Evolutionary conservation across 768 basidiomycete genomes (phyloP), one percentile per base, ranked within the genome.

Genomic region (Exsudoporus frostii): DNA sequence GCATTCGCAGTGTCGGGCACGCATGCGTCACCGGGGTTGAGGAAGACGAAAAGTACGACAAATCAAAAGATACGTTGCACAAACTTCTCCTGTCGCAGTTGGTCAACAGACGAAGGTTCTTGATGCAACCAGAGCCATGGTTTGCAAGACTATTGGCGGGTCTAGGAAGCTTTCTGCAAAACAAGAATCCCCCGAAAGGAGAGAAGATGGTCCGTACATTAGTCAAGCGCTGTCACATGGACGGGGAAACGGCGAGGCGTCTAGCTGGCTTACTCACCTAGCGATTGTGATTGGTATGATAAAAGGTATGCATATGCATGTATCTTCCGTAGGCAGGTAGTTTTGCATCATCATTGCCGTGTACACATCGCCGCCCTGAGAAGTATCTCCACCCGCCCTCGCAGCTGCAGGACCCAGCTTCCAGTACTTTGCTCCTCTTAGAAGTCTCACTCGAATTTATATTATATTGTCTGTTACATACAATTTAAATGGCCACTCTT

Each of bases 11-110:
- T 20, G 55, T 58, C 20, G 74, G 70, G 1, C 70, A 74, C 10
- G 77, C 74, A 7, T 78, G 78, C 51, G 65, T 78, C 52, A 77
- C 76, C 1, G 72, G 74, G 3, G 66, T 63, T 2, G 68, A 67
- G 50, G 64, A 58, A 43, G 66, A 65, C 14, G 59, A 59, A 13
- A 76, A 74, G 51, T 76, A 73, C 42, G 45, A 56, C 7, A 60
- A 71, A 51, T 77, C 75, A 27, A 68, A 45, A 45, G 46, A 47
- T 24, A 59, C 60, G 40, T 46, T 74, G 32, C 55, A 50, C 19
- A 24, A 15, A 20, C 66, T 69, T 42, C 50, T 65, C 24, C 19
- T 50, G 20, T 60, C 52, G 11, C 62, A 42, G n/a, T 20, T 55
- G 20, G 45, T 36, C 45, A 32, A 38, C 50, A 55, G 24, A 22